Base-by-base conservation (phyloP, 2,329 filamentous ascomycete species). In the Paecilomyces variotii region DNA sequence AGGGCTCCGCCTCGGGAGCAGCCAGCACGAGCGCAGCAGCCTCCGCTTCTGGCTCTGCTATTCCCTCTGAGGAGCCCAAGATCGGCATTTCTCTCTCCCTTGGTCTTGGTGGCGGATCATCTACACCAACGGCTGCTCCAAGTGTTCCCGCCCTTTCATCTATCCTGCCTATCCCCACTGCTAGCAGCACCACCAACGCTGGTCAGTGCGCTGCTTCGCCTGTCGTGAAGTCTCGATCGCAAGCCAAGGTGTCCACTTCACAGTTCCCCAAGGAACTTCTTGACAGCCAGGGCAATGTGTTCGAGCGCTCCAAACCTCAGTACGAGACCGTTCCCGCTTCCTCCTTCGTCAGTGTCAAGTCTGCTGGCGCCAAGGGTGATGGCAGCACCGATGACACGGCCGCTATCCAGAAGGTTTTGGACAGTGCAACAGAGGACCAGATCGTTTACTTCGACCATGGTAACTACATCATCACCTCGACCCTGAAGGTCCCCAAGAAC, bases 241-340 rank as follows among this genome's bases (percentile, higher is more conserved):
- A 94, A 75, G 83, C 77, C 39, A 65, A 80, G 5, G 78, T 84
- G 64, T 78, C 72, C 61, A 77, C 80, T 10, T n/a, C 14, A n/a
- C 39, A 45, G 39, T 19, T 90, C 77, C 89, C 91, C 5, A 74
- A 79, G 11, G 77, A 73, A 26, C 86, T 97, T 14, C 79, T 92
- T 45, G 80, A 85, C 62, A 73, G 74, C 45, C 73, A 80, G 26
- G 90, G 89, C 63, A 86, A 83, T 39, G 79, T 97, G 66, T 91
- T 92, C 71, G 88, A 91, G 63, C 88, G 89, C 65, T 88, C 86
- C 73, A 96, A 94, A 82, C 94, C 94, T 12, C 90, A 96, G 73
- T 99, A 97, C 71, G 84, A 89, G 70, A 77, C 78, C 50, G 75
- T 90, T 2, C 74, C 85, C 2, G 83, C 80, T n/a, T 82, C 79